Evolutionary conservation across 768 basidiomycete genomes (phyloP), one percentile per base, ranked within the genome.

Genomic region (Arthromyces matolae): DNA sequence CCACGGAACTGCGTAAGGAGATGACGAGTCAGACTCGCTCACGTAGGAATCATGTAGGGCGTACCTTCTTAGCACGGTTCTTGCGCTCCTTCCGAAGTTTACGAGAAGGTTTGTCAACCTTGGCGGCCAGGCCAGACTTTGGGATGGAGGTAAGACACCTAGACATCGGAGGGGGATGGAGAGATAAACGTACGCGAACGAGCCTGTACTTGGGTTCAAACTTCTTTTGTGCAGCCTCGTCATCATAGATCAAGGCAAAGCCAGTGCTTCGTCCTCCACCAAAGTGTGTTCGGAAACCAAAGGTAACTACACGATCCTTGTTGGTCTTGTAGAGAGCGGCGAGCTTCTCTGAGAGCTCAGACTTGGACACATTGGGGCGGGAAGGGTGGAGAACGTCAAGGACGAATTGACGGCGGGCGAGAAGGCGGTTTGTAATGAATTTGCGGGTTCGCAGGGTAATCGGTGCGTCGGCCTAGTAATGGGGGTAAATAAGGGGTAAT

Each of bases 41-140:
- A 4, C 13, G 23, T 42, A 18, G 45, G 32, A 20, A 20, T 23
- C 18, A 46, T 13, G 37, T 16, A 19, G 10, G 51, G 31, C 50
- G 16, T 22, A 92, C 94, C 86, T 97, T 98, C 89, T 99, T 99
- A 54, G 89, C 82, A 67, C 95, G 86, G 76, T 99, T 99, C 83
- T 99, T 99, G 64, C 96, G 84, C 79, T 98, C 95, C 78, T 98
- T 97, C 72, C 96, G 87, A 71, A 98, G 84, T 71, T 98, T 98
- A 64, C 96, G 88, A 56, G 92, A 93, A 45, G 95, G 76, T 71
- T 86, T 92, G 34, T 92, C 89, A 54, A 86, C 84, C 76, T 97
- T 96, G 54, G 77, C 49, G 27, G 60, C 65, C 39, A 93, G 66
- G 42, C 87, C 86, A 55, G 77, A 80, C 90, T 92, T 49, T 5